Evolutionary conservation across 768 basidiomycete species (phyloP), one percentile per base, ranked within the genome.

Genomic region (Xanthoconium stramineum): DNA sequence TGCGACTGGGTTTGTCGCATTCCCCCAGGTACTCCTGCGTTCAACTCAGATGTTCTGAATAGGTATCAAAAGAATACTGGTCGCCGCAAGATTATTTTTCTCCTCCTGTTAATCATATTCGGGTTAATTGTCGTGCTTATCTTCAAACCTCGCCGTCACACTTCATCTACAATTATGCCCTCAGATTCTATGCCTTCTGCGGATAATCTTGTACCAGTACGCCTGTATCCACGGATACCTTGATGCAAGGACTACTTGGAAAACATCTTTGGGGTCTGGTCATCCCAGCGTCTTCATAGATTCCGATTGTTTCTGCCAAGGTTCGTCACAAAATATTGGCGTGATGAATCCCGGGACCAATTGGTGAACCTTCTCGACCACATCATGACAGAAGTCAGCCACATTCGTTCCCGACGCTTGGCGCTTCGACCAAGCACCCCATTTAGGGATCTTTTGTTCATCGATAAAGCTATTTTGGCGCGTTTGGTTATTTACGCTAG

Each of bases 31-130:
- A 19, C 35, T 46, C 44, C 24, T 3, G 11, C 35, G 9, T 47
- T 20, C 15, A 19, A 35, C 17, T 42, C 37, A 14, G 32, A 40
- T 29, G 35, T 15, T 39, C 33, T 52, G 19, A 37, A 47, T 69
- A 94, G 92, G 61, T 96, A 98, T 74, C 97, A 99, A 75, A 88
- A 88, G 67, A 94, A 89, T 66, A 94, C 95, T 3, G 94, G 96
- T 40, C 82, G 92, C 66, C 82, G 96, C 74, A 87, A 89, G 70
- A 93, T 94, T 72, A 98, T 99, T 55, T 89, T 98, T 69, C 80
- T 98, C 46, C 81, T 99, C 39, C 59, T 98, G 46, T 81, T 99
- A 37, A 81, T 96, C 68, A 95, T 98, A 65, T 82, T 94, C 66
- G 92, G 89, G 14, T 82, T 94, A 54, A 81, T 96, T 65, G 65